Evolutionary conservation across 1,284 basidiomycete genomes (phyloP).

Genomic region (Boletus semigastroideus): DNA sequence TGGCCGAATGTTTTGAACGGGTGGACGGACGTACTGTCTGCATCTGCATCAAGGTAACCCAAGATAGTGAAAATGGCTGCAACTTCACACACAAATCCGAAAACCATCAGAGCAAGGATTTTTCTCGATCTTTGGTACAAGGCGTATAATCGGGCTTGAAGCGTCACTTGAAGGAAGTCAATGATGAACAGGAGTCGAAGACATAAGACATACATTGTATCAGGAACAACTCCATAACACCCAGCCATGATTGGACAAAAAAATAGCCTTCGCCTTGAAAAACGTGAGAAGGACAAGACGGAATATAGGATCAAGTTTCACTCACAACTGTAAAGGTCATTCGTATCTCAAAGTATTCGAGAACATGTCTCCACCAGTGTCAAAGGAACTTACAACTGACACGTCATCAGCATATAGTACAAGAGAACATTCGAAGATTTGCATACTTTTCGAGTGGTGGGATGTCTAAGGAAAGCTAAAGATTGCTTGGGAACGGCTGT

Average conservation of each 20-base stretch:
- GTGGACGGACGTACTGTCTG: conserved; percentile 6
- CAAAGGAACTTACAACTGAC: conserved; percentile 12
- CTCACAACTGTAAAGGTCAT: conserved; percentile 9
- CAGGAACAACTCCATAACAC: not conserved
- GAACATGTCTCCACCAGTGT: not conserved
- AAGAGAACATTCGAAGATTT: not conserved
- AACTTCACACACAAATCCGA: conserved; percentile 13
- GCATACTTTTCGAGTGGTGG: conserved; percentile 12
- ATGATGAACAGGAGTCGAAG: rapidly evolving
- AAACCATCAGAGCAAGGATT: conserved; percentile 9
- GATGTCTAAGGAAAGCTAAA: conserved; percentile 17
- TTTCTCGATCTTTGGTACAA: conserved; percentile 13
- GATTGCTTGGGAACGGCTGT: not conserved
- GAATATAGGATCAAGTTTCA: not conserved
- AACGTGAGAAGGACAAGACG: not conserved
- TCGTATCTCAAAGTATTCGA: not conserved
- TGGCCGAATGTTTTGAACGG: not conserved
- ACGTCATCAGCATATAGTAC: not conserved
- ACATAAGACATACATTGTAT: conserved; percentile 13
- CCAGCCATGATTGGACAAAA: not conserved
- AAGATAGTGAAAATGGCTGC: conserved; percentile 2
- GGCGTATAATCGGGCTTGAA: conserved; percentile 20
- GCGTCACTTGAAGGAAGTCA: conserved; percentile 11
- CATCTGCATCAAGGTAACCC: not conserved
- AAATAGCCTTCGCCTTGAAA: conserved; percentile 10